Base-by-base conservation (phyloP, 179 eudicot species). In the Beta corolliflora region DNA sequence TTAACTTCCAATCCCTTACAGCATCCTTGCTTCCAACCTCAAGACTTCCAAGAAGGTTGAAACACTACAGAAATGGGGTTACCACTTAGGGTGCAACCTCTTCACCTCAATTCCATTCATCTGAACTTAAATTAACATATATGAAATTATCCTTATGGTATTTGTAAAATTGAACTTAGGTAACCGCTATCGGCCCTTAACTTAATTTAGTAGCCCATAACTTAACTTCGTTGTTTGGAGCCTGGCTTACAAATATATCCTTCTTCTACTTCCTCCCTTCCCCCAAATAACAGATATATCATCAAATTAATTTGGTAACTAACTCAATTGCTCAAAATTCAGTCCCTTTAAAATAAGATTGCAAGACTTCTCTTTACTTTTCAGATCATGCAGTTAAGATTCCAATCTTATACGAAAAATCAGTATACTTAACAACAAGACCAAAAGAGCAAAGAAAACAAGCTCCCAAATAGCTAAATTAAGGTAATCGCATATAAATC, bases 401-500 rank as follows among this genome's bases (percentile, higher is more conserved):
- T 3, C 74, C 44, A 69, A 69, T n/a, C 44, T 18, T 0, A 66
- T 9, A 65, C 31, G 23, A 21, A 41, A 48, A 68, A 36, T 36
- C 41, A 36, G 41, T 36, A 0, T 36, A 36, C 3, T 36, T 16
- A 68, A 68, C 11, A 71, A 21, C 10, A 13, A 3, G 7, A 36
- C 15, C 2, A 70, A 0, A 14, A 65, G 29, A 11, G 1, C 5
- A 1, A 23, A 21, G 31, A 48, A 2, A 12, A 63, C n/a, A 23
- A 21, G 48, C 46, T 63, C 29, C 2, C 41, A 23, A 41, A 45
- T 29, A 72, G 50, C 67, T 45, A 71, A 14, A 64, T 78, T 55
- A 55, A 3, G 68, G 1, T 36, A 36, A 45, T 8, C 66, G 75
- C 77, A 76, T 77, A 77, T n/a, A 14, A 71, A 77, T 55, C 81